Conservation (phyloP, 768 basidiomycete species). For the Tubosaeta sp. region DNA sequence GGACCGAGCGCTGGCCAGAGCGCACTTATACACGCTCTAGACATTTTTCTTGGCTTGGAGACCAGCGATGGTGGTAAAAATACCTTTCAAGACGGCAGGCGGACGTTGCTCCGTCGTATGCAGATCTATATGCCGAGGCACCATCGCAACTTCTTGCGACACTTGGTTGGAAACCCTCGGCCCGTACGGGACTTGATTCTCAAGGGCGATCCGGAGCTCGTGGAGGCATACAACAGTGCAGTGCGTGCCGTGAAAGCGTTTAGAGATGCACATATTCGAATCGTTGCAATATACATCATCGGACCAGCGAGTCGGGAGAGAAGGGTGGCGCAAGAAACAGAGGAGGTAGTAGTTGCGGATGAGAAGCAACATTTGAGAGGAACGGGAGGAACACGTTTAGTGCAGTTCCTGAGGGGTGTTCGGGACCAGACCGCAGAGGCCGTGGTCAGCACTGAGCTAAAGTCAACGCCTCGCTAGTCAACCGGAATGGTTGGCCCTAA, state of each 20-base stretch:
- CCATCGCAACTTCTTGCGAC: slow-evolving; percentile 72
- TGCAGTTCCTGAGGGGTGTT: slow-evolving; percentile 70
- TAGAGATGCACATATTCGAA: slow-evolving; percentile 72
- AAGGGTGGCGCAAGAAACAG: background rate
- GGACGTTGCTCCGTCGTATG: slow-evolving; percentile 66
- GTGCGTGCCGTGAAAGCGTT: slow-evolving; percentile 66
- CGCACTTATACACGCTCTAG: slow-evolving; percentile 68
- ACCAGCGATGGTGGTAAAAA: slow-evolving; percentile 29
- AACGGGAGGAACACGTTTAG: slow-evolving; percentile 76
- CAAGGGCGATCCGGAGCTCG: slow-evolving; percentile 28
- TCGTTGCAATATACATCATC: slow-evolving; percentile 72
- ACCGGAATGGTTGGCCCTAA: background rate
- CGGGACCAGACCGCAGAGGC: slow-evolving; percentile 62
- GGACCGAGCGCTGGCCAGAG: slow-evolving; percentile 86
- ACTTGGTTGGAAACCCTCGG: slow-evolving; percentile 57
- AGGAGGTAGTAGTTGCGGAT: slow-evolving; percentile 17
- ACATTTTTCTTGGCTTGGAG: slow-evolving; percentile 69
- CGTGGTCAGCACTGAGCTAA: slow-evolving; percentile 7
- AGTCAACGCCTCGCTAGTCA: background rate
- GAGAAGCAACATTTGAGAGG: slow-evolving; percentile 46
- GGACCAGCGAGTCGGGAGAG: slow-evolving; percentile 47
- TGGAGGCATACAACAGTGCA: slow-evolving; percentile 59
- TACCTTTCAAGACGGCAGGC: slow-evolving; percentile 10
- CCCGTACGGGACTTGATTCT: slow-evolving; percentile 56
- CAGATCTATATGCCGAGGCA: slow-evolving; percentile 78